These are phyloP conservation scores for Amoeboradix gromovi DNA, from an alignment of 371 early-diverging fungal genomes.

Conservation along the genomic window DNA sequence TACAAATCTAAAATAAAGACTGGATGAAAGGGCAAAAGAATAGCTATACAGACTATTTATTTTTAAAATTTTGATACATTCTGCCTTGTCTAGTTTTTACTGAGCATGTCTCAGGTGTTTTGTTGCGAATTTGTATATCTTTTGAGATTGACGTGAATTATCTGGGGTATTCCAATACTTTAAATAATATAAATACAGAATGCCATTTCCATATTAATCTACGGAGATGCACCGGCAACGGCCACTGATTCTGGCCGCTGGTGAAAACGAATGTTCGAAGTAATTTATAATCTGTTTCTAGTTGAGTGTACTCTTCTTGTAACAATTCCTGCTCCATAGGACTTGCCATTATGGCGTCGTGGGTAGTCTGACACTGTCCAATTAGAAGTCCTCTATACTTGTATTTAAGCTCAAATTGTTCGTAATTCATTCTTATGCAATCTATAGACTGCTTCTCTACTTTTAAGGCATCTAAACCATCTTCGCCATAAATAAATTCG, in stretches of 20 bases:
- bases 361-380: too few relatives aligned
- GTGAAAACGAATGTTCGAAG: conserved; percentile 43
- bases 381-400: conserved; percentile 6
- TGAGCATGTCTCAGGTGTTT: too few relatives aligned
- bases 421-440: conserved; percentile 30
- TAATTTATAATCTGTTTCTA: conserved; percentile 35
- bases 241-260: conserved; percentile 38
- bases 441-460: conserved; percentile 61
- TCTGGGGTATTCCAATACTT: too few relatives aligned
- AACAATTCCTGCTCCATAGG: not conserved
- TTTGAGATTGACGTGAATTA: too few relatives aligned
- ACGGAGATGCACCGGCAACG: conserved; percentile 63
- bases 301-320: conserved; percentile 46
- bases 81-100: too few relatives aligned
- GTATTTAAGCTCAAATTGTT: conserved; percentile 41
- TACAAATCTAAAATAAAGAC: too few relatives aligned
- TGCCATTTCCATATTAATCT: conserved; percentile 72
- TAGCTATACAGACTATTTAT: too few relatives aligned
- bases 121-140: too few relatives aligned
- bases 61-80: too few relatives aligned
- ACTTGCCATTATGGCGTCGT: not conserved
- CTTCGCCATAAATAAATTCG: conserved; percentile 94
- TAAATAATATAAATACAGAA: too few relatives aligned
- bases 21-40: too few relatives aligned
- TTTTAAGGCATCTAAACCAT: conserved; percentile 83